A percentile compares a stretch with the other conserved stretches of the same genome.
These are phyloP conservation scores for Tetracladium maxilliforme DNA, from an alignment of 2,329 filamentous ascomycete genomes.

Conservation along the genomic window DNA sequence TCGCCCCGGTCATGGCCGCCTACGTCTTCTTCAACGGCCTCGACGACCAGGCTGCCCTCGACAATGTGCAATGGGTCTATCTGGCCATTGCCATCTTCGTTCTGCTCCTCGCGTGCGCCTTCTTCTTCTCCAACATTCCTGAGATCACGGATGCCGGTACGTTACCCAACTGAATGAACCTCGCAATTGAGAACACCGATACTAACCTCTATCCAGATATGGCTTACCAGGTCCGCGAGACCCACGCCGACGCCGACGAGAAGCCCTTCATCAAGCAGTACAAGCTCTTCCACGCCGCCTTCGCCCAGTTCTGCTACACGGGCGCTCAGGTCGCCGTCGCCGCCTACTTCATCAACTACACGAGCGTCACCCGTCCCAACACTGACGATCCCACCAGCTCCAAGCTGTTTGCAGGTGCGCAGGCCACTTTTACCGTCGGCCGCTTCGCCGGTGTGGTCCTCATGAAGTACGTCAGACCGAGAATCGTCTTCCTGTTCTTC, in stretches of 20 bases:
- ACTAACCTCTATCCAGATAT: constrained; percentile 42
- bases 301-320: constrained; percentile 48
- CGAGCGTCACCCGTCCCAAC: constrained; percentile 20
- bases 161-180: constrained; percentile 1
- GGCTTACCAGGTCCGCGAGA: constrained; percentile 18
- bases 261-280: constrained; percentile 42
- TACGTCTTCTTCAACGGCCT: constrained; percentile 46
- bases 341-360: constrained; percentile 39
- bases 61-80: constrained; percentile 51
- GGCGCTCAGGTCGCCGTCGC: constrained; percentile 41
- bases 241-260: constrained; percentile 21
- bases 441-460: constrained; percentile 31
- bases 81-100: constrained; percentile 47
- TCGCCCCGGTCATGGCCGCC: constrained; percentile 40
- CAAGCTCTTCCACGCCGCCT: constrained; percentile 44
- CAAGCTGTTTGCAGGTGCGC: constrained; percentile 34
- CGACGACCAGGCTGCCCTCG: constrained; percentile 29
- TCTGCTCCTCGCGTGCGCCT: constrained; percentile 37
- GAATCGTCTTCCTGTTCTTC: constrained; percentile 33
- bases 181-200: constrained; percentile 36
- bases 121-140: constrained; percentile 37
- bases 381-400: constrained; percentile 20
- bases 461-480: constrained; percentile 34
- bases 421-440: constrained; percentile 37
- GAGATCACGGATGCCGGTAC: constrained; percentile 14